Evolutionary conservation across 2,329 filamentous ascomycete genomes (phyloP), one percentile per base, ranked within the genome.

Genomic region (Arthroderma uncinatum): DNA sequence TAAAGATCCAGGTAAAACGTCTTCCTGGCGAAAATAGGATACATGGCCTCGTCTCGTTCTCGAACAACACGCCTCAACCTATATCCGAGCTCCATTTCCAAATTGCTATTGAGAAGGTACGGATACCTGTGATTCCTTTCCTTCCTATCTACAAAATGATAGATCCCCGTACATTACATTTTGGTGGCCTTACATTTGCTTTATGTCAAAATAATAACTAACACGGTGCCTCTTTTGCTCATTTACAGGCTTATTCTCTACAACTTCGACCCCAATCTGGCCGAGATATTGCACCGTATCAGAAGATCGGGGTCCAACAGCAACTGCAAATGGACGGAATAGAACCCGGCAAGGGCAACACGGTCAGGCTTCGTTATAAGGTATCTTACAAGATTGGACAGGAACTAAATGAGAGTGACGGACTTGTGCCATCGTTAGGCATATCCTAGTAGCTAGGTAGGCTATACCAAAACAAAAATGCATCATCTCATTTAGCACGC

Each of bases 281-380:
- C 23, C 84, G 90, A 58, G 79, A 80, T 25, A 80, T 98, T 53
- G 76, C 80, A 16, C 86, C 92, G 0, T 72, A 77, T 10, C 85
- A 89, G 66, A 82, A 85, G 68, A 81, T 81, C 65, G 91, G 90
- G 28, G 84, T 98, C 55, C 87, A 83, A 36, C 93, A 97, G 72
- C 80, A 83, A 16, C 89, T 96, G 61, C 77, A 85, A 50, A 77
- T 97, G 25, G 83, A 89, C 63, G 84, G 89, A 1, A 85, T 89
- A 1, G 83, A 89, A 64, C 75, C 74, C 61, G 78, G 82, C 44
- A 87, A 86, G 67, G 93, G 93, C 1, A 83, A 82, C 57, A 80
- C 78, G n/a, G 84, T 94, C 60, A 95, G 94, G 74, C 82, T 98
- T 73, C 79, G 93, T 61, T 98, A 91, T 88, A 88, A 89, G 65